These are phyloP conservation scores for Westerdykella sp. DNA, from an alignment of 2,329 filamentous ascomycete genomes.

Conservation along the genomic window DNA sequence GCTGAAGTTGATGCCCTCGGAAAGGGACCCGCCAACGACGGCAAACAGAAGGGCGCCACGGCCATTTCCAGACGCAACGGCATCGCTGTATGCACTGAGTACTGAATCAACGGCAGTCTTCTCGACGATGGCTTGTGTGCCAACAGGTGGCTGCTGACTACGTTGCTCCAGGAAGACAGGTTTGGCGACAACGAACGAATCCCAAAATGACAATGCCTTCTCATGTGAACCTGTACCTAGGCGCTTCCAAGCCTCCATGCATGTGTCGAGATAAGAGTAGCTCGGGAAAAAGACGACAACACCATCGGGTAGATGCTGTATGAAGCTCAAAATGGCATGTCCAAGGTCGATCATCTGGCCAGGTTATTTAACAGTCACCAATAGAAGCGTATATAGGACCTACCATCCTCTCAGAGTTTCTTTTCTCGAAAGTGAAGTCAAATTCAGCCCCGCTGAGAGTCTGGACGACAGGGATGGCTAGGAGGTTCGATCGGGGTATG, in stretches of 20 bases:
- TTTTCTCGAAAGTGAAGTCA: conserved; percentile 81
- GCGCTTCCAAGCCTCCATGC: conserved; percentile 45
- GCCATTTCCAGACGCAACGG: conserved; percentile 48
- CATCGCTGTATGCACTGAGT: conserved; percentile 64
- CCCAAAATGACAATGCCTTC: conserved; percentile 41
- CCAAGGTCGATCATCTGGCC: conserved; percentile 64
- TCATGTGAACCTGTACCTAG: conserved; percentile 3
- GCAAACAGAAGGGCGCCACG: conserved; percentile 77
- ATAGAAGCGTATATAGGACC: conserved; percentile 4
- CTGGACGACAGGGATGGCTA: conserved; percentile 63
- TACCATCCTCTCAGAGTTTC: conserved; percentile 61
- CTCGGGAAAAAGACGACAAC: conserved; percentile 94
- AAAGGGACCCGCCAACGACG: conserved; percentile 90
- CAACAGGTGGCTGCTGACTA: conserved; percentile 38
- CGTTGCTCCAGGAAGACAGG: conserved; percentile 38
- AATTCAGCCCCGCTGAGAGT: conserved; percentile 52
- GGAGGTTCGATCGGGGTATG: conserved; percentile 73
- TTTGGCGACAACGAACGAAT: conserved; percentile 54
- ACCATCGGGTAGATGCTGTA: conserved; percentile 72
- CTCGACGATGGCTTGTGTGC: conserved; percentile 44
- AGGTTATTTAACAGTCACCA: conserved; percentile 1
- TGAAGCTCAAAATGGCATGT: conserved; percentile 63
- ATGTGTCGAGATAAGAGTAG: conserved; percentile 80
- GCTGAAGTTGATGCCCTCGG: conserved; percentile 97
- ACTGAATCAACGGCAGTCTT: conserved; percentile 58